A percentile compares a stretch with the other conserved stretches of the same genome.
These are phyloP conservation scores for Oryza nivara DNA, from an alignment of 176 grass and related monocot species.

Conservation along the genomic window DNA sequence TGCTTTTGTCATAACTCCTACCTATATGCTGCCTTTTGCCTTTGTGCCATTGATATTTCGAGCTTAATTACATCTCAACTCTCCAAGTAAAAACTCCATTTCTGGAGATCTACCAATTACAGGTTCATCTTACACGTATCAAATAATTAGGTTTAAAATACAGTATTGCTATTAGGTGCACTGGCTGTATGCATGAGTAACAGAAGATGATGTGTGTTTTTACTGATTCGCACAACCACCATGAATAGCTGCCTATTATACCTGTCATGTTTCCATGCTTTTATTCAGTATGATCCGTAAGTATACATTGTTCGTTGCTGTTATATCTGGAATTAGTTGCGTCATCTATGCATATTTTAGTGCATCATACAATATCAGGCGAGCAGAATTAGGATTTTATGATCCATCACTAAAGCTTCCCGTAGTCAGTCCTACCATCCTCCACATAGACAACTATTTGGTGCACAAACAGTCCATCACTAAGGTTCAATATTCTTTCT, in stretches of 20 bases:
- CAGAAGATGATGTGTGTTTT: background rate
- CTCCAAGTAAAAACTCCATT: background rate
- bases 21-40: background rate
- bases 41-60: background rate
- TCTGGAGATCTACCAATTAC: background rate
- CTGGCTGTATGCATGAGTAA: background rate
- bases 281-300: background rate
- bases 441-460: background rate
- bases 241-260: constrained; percentile 6
- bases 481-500: constrained; percentile 19
- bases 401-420: background rate
- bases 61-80: constrained; percentile 8
- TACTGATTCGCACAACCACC: background rate
- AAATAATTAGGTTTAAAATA: background rate
- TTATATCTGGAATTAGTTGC: constrained; percentile 16
- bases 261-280: background rate
- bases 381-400: background rate
- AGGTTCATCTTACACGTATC: background rate
- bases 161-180: background rate
- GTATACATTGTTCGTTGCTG: background rate
- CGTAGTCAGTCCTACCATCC: constrained; percentile 3
- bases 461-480: background rate
- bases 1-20: constrained; percentile 7
- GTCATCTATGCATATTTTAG: background rate
- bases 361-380: background rate